Percentiles rank a stretch among this genome's conserved stretches.
These are phyloP conservation scores for Populus alba DNA, from an alignment of 345 rosid species.

Conservation along the genomic window DNA sequence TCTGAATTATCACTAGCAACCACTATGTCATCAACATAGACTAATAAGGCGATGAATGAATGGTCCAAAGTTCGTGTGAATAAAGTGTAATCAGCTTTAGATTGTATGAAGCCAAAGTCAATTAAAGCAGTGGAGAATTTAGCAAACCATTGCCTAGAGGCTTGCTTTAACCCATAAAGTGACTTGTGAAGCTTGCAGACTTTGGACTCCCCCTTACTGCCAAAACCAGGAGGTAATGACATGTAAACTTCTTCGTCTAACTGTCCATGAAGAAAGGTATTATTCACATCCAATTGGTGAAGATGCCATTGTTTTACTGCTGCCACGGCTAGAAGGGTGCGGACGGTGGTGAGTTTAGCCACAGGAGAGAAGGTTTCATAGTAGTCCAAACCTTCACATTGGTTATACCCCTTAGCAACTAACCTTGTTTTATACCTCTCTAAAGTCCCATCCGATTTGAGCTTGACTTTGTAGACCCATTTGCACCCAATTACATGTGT, in stretches of 20 bases:
- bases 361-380: background rate
- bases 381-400: background rate
- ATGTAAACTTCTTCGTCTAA: background rate
- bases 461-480: background rate
- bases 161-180: background rate
- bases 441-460: too few relatives aligned
- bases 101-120: background rate
- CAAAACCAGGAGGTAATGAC: background rate
- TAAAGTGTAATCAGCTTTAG: background rate
- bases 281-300: too few relatives aligned
- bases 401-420: too few relatives aligned
- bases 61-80: too few relatives aligned
- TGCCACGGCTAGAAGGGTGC: background rate
- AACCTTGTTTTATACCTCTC: too few relatives aligned
- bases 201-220: background rate
- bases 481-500: background rate
- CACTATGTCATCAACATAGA: too few relatives aligned
- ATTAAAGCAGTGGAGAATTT: background rate
- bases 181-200: background rate
- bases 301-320: background rate
- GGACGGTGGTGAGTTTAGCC: background rate
- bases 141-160: background rate
- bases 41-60: too few relatives aligned
- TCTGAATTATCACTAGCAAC: too few relatives aligned
- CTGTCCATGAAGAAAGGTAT: background rate